Base-by-base conservation (phyloP, 441 rosid genomes). In the Corymbia citriodora region DNA sequence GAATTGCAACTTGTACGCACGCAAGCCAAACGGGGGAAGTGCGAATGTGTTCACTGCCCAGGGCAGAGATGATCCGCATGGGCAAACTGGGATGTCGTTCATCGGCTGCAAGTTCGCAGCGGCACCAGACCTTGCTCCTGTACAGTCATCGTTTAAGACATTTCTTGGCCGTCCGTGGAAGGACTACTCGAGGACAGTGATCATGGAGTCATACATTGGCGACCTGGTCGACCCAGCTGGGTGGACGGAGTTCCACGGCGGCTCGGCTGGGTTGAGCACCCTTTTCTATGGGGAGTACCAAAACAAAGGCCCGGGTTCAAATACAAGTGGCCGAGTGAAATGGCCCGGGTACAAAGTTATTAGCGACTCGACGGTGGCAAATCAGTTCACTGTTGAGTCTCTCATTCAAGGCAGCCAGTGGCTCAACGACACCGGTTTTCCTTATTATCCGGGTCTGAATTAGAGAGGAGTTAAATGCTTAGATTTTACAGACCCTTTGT, bases 91-190 rank as follows among this genome's bases (percentile, higher is more conserved):
- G 65, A 92, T 94, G 31, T 95, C 96, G 8, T 90, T 94, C 70
- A 86, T 93, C n/a, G 89, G 92, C 88, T 89, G 93, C 89, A 94
- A 83, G 87, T 86, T 95, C 15, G 61, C 92, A 45, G 95, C 95
- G 5, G 96, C 94, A 16, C 55, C 93, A 0, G 95, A 93, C 36
- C 92, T 97, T 45, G 90, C 93, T 17, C 96, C 97, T 1, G 94
- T 92, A 12, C 89, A 92, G 90, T 88, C 90, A 15, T 8, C 87
- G 3, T 90, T 90, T 59, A 90, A 93, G 90, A 87, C 93, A 4
- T 95, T 91, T 89, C 90, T 95, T 83, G 96, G 96, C 19, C 93
- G 96, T 49, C 96, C 96, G 0, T 94, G 96, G 95, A 93, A 92
- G 31, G 87, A 92, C 89, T 94, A 91, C 90, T 95, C 95, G 4